Base-by-base conservation (phyloP, 768 basidiomycete species). In the Auriscalpium vulgare region DNA sequence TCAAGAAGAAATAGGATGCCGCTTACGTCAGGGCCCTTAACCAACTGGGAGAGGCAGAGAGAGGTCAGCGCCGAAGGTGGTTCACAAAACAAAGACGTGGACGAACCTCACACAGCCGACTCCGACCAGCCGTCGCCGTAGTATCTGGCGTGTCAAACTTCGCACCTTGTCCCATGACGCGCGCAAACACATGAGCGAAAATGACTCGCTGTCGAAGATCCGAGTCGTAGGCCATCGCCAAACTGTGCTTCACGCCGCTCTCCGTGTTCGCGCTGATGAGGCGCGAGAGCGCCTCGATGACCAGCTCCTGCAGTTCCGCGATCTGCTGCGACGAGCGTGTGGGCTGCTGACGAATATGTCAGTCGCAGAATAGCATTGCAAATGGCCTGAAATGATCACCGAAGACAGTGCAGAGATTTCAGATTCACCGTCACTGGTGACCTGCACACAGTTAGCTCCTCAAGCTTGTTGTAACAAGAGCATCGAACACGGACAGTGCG, bases 181-280 rank as follows among this genome's bases (percentile, higher is more conserved):
- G 79, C 40, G 88, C 83, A 66, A 95, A 90, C 8, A 93, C 85
- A 62, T 88, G 84, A 13, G 91, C 83, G 64, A 94, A 97, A 23
- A 93, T 90, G 10, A 80, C 76, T 13, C 91, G 81, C 63, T 87
- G 84, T 40, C 78, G 71, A 23, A 77, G 72, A 64, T 94, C 87
- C 19, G 74, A 67, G 63, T 90, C 85, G 62, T 91, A 92, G 1
- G 88, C 89, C 56, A 89, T 74, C 5, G 83, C 73, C 19, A 95
- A 79, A 63, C 88, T 92, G 67, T 95, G 90, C 67, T 92, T 93
- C 66, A 95, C 83, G 6, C 91, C 93, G 62, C 83, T 86, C 65
- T 94, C 90, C 14, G 88, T 84, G 65, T 95, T 95, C 11, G 91
- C 81, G 37, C 78, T 81, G 54, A 95, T 84, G 7, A 95, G 75